phyloP scores from a whole-genome alignment of 164 flowering plant genomes.

The Magnolia officinalis region DNA sequence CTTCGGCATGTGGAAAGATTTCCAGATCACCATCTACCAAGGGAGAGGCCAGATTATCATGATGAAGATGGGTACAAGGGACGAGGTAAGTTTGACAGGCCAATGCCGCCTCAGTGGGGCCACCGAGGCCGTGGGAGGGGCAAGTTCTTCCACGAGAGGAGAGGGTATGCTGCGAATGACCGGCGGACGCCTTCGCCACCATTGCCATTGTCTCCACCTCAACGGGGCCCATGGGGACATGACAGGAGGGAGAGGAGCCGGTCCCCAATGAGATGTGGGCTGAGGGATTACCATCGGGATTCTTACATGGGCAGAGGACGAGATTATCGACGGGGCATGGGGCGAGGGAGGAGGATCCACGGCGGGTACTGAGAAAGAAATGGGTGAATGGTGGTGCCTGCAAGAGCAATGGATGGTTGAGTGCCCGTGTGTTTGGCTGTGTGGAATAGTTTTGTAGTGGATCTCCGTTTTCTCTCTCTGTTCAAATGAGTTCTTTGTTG shows the following conservation, averaged over 20 bases:
- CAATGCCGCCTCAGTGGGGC: slow-evolving; percentile 47
- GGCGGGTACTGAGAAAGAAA: slow-evolving; percentile 19
- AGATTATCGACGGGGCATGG: slow-evolving; percentile 47
- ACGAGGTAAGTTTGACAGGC: slow-evolving; percentile 54
- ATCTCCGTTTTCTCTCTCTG: background rate
- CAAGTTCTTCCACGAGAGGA: slow-evolving; percentile 39
- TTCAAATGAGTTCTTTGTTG: background rate
- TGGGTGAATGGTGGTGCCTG: no score
- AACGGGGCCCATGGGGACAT: slow-evolving; percentile 57
- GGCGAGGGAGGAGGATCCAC: slow-evolving; percentile 25
- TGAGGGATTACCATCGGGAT: slow-evolving; percentile 47
- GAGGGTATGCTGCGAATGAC: slow-evolving; percentile 36
- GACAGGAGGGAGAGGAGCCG: slow-evolving; percentile 72
- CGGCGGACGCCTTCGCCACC: slow-evolving; percentile 30
- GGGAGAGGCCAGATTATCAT: slow-evolving; percentile 45
- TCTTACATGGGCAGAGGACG: slow-evolving; percentile 51
- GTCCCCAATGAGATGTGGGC: slow-evolving; percentile 64
- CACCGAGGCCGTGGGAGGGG: slow-evolving; percentile 58
- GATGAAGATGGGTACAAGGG: slow-evolving; percentile 52
- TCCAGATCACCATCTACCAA: slow-evolving; percentile 46
- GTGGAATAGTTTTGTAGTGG: background rate
- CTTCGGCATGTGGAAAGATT: slow-evolving; percentile 61
- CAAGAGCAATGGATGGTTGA: background rate
- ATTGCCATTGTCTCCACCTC: slow-evolving; percentile 30
- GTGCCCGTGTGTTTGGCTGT: background rate